Base-by-base conservation (phyloP, 2,329 filamentous ascomycete species). In the Aspergillus aculeatus region DNA sequence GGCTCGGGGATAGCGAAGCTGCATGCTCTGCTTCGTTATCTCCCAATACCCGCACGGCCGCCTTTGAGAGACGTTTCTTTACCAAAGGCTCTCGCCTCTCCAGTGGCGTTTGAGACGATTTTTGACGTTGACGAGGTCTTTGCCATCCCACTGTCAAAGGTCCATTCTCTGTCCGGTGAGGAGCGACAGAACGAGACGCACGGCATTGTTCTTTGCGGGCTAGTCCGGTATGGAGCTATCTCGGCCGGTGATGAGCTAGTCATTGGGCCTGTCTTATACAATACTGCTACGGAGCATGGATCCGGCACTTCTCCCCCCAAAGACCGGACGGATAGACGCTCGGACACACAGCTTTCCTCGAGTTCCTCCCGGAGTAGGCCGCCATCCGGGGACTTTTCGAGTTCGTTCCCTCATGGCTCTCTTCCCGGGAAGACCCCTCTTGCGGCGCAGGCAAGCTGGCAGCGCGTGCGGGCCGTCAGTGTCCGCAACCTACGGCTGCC, bases 61-160 rank as follows among this genome's bases (percentile, higher is more conserved):
- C 57, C 66, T 2, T 65, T 69, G 29, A 68, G 68, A 56, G 62
- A 54, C n/a, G 57, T 70, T 19, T 62, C 56, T 3, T 26, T 69
- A 38, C 54, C 64, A 3, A 67, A 62, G n/a, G 51, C 56, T 12
- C 49, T 58, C 16, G n/a, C 44, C 12, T 16, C 57, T 2, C 56
- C 66, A 0, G 82, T 86, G 60, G 82, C 85, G 57, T 84, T 86
- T 1, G 79, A 80, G 4, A 84, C 84, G 35, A 78, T 97, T 2
- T 98, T 98, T 69, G 90, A 97, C 70, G 85, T 98, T 24, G 94
- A 98, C 71, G 94, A 97, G 67, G 87, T 92, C 1, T 98, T 96
- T 73, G 90, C 85, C 59, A 84, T 93, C 14, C 85, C 89, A 1
- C 83, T 84, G 0, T 85, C 86, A 1, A 87, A 86, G 63, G 80